phyloP scores from a whole-genome alignment of 2,329 filamentous ascomycete genomes.

The Botrytis squamosa region DNA sequence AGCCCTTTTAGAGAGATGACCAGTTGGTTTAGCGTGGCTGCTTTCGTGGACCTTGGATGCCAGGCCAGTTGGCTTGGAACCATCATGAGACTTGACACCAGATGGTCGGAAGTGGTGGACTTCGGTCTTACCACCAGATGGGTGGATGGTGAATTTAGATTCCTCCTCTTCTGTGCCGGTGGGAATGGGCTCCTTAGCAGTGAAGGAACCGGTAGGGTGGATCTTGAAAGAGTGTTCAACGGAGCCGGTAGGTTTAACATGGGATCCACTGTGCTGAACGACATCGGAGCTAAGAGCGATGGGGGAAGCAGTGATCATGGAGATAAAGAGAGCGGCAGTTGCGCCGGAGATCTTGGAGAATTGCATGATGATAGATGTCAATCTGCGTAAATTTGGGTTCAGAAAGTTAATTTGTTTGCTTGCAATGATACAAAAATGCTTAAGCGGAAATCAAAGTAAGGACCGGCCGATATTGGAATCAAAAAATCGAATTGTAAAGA shows the following conservation, averaged over 20 bases:
- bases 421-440: not conserved
- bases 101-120: not conserved
- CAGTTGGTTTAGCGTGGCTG: not conserved
- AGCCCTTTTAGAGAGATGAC: not conserved
- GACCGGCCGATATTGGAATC: not conserved
- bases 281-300: not conserved
- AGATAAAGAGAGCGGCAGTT: constrained; percentile 11
- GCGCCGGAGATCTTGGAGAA: constrained; percentile 11
- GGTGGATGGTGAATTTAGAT: not conserved
- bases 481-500: not conserved
- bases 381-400: not conserved
- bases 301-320: constrained; percentile 13
- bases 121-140: not conserved
- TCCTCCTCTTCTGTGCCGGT: not conserved
- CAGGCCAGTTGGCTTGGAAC: not conserved
- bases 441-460: not conserved
- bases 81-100: not conserved
- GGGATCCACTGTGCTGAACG: not conserved
- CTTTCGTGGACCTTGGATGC: not conserved
- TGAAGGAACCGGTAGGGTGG: not conserved
- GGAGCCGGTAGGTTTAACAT: not conserved
- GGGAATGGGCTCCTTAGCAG: not conserved
- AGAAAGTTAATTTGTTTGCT: not conserved
- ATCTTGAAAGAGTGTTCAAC: not conserved
- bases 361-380: constrained; percentile 1